Base-by-base conservation (phyloP, 78 protist species). In the Planoprotostelium fungivorum region DNA sequence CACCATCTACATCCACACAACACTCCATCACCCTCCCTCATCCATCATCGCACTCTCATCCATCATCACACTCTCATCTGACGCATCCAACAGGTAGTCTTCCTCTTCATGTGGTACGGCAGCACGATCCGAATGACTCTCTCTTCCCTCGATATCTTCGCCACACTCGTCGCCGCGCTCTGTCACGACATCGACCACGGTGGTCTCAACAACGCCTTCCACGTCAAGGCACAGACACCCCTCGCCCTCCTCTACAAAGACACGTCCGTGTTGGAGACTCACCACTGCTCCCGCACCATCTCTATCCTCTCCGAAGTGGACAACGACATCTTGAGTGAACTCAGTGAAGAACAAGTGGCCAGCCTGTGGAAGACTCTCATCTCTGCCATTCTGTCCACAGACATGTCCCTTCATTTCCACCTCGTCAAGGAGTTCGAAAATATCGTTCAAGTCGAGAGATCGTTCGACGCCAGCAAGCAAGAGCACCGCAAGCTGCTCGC, bases 181-280 rank as follows among this genome's bases (percentile, higher is more conserved):
- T 28, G 29, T 34, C 31, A 37, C 88, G 38, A 16, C 16, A 34
- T 88, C 29, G 73, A 88, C 36, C 90, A 88, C 37, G 84, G 90
- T 1, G 90, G 90, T 10, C 84, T 88, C 63, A 88, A 88, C 85
- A 88, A 88, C 25, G 85, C 90, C 1, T 88, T 88, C 84, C 90
- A 90, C 63, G 89, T 90, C 38, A 90, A 90, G 38, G 89, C 89
- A 23, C 89, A 90, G 89, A 87, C 93, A 25, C 93, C 93, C 9
- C 63, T 91, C 16, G 94, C 94, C 29, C 91, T 91, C n/a, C 23
- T 84, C 35, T 91, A 88, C 88, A 88, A 84, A 83, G 87, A 91
- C 85, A 84, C 84, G 34, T 34, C 89, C 1, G 91, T 88, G 38
- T 1, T 91, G 85, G 94, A 91, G 90, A 91, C 89, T 9, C 84